Evolutionary conservation across 23 red algal genomes (phyloP), one percentile per base, ranked within the genome.

Genomic region (Gracilariopsis chorda): DNA sequence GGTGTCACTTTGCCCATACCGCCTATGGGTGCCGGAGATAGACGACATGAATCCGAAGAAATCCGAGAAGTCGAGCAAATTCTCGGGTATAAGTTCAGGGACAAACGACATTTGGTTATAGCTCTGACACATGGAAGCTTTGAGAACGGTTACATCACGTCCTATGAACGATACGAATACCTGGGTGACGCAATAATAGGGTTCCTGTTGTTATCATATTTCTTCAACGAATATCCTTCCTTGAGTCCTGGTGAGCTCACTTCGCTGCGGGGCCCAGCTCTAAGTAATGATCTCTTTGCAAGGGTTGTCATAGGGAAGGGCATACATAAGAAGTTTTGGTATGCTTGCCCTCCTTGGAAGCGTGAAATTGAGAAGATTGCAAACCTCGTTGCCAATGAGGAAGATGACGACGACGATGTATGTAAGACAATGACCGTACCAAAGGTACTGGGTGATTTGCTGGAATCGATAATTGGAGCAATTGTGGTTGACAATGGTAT

Each of bases 161-260:
- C 79, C n/a, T 94, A 94, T 69, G 68, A 94, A 72, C 47, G 91
- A 67, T 85, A 86, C 32, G 91, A 94, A 52, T 94, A 86, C 49
- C 52, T 94, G 14, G 91, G 91, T 71, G 91, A 94, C 46, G 91
- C 91, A 48, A 61, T 86, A 12, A 85, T 94, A 8, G 91, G 91
- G 17, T 85, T 86, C 42, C 72, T 86, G 39, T 53, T 94, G 23
- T 52, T 86, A 27, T 79, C 71, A 11, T 57, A 85, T 53, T 78
- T 84, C 17, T 94, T 87, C 45, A 51, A 86, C 41, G 47, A 58
- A 17, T 94, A 94, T 42, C 80, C 91, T 11, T 30, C 46, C 41
- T 42, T 79, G 68, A 69, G 91, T 42, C 91, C 91, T 24, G 91
- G 71, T 7, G 91, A 86, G 23, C 73, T 94, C 16, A 94, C 91